These are phyloP conservation scores for Antitrichia curtipendula DNA, from an alignment of 225 moss, liverwort and hornwort genomes.

Conservation along the genomic window DNA sequence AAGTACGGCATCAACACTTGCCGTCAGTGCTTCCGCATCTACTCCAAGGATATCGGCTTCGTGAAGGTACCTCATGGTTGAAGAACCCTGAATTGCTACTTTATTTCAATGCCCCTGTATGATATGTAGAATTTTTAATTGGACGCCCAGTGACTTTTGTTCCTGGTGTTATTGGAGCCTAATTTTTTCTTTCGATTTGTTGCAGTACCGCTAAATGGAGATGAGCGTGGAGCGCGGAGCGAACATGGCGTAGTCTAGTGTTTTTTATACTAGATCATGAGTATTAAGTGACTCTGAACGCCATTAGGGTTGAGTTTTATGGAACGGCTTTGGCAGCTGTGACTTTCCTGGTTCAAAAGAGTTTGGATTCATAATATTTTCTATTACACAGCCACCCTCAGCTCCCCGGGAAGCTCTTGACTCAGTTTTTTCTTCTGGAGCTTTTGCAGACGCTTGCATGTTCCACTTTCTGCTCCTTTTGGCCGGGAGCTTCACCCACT, in stretches of 20 bases:
- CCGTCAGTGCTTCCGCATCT: slow-evolving; percentile 60
- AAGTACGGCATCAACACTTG: slow-evolving; percentile 63
- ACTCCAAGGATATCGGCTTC: slow-evolving; percentile 57
- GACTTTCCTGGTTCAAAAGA: background rate
- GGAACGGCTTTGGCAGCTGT: background rate
- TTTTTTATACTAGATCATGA: background rate
- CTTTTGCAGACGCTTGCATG: background rate
- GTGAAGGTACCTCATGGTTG: slow-evolving; percentile 6
- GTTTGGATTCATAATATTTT: background rate
- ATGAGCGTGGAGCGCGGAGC: slow-evolving; percentile 2
- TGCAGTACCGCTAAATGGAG: slow-evolving; percentile 37
- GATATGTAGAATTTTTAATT: too few relatives aligned
- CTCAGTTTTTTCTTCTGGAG: background rate
- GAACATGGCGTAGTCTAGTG: background rate
- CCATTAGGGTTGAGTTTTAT: background rate
- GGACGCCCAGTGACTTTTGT: too few relatives aligned
- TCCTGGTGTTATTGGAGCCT: background rate
- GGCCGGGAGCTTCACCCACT: background rate
- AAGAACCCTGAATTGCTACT: background rate
- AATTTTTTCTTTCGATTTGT: background rate
- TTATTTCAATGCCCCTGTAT: too few relatives aligned
- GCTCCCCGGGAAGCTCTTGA: background rate
- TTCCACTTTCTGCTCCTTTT: background rate
- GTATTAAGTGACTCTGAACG: background rate
- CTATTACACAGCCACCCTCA: background rate